Evolutionary conservation across 1,284 basidiomycete species (phyloP), one percentile per base, ranked within the genome.

Genomic region (Marasmius fiardii): DNA sequence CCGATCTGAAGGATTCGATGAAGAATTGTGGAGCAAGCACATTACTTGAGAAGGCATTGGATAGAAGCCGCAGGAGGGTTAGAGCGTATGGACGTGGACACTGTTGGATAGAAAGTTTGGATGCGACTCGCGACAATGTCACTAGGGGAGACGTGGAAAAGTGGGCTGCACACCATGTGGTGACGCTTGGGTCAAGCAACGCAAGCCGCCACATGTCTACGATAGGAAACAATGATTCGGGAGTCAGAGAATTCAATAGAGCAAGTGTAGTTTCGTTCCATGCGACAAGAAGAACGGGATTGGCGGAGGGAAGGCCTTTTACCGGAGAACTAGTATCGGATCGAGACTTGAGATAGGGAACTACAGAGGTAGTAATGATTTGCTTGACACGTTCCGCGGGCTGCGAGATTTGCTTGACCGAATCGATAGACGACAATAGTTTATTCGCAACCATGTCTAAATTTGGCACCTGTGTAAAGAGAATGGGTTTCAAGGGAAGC

Each of bases 151-250:
- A 20, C 62, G 4, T 68, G 61, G 16, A 62, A 56, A 6, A 64
- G 61, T 44, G 64, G 1, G 74, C 64, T 3, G 81, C 73, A 41
- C 75, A 74, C 77, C 81, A 83, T 0, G 74, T 70, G 0, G 81
- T 77, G 7, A 88, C 76, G 0, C 74, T 66, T 0, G 78, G 73
- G 66, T 92, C 84, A 26, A 93, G 77, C 7, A 92, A 68, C 0
- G 86, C 88, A 0, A 95, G 76, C 1, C 93, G 80, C 90, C 91
- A 94, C 57, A 95, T 76, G 65, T 95, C 93, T 8, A 88, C 80
- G 1, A 94, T 67, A 0, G 93, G 93, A 72, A 95, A 95, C 10
- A 93, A 75, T 44, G 85, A 76, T 11, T 80, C 77, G 0, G 79
- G 61, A 1, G 82, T 75, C 0, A 95, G 80, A 0, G 71, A 70